Evolutionary conservation across 2,329 filamentous ascomycete species (phyloP).

Genomic region (Ophiostoma tasmaniense): DNA sequence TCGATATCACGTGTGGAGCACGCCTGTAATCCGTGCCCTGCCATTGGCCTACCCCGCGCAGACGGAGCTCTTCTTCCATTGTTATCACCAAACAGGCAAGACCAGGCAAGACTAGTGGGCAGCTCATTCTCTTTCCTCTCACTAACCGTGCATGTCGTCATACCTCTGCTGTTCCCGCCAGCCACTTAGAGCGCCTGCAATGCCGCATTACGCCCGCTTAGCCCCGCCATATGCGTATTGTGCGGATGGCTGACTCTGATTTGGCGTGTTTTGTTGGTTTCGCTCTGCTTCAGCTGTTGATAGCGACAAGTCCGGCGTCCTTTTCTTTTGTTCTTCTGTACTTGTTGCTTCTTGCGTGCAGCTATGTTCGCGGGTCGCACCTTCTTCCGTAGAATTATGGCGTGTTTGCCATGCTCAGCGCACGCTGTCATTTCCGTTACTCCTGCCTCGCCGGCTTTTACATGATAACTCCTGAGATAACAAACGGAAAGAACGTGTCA

Average conservation of each 20-base stretch:
- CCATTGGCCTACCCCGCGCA: slow-evolving; percentile 11
- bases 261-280: neutral
- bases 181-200: slow-evolving; percentile 14
- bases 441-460: neutral
- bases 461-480: neutral
- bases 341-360: neutral
- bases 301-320: neutral
- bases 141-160: slow-evolving; percentile 15
- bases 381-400: neutral
- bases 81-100: slow-evolving; percentile 4
- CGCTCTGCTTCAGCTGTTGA: neutral
- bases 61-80: neutral
- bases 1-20: slow-evolving; percentile 5
- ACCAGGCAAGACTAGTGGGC: neutral
- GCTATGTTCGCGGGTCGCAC: neutral
- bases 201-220: slow-evolving; percentile 11
- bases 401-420: neutral
- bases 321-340: neutral
- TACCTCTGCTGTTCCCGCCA: slow-evolving; percentile 5
- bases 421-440: neutral
- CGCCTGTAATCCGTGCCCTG: slow-evolving; percentile 5
- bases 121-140: neutral
- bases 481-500: neutral
- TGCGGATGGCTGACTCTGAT: slow-evolving; percentile 6
- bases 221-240: slow-evolving; percentile 12